A percentile compares a stretch with the other conserved stretches of the same genome.
Evolutionary conservation across 441 rosid genomes (phyloP).

Genomic region (Populus hybrid): DNA sequence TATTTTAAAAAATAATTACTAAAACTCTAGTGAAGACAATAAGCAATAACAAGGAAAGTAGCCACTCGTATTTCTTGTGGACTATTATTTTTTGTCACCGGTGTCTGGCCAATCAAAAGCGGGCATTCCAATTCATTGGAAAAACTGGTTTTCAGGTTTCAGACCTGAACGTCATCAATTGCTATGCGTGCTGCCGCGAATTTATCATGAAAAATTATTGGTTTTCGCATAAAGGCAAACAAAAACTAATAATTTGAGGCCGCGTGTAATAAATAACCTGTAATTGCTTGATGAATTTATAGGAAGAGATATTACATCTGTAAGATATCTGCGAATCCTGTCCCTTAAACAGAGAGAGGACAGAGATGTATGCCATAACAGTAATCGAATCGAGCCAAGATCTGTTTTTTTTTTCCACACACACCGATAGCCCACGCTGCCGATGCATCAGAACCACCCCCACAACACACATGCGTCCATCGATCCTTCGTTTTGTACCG

Average conservation of each 20-base stretch:
- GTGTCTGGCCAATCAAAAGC: background rate
- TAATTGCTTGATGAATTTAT: no score
- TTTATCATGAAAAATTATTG: background rate
- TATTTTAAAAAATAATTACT: no score
- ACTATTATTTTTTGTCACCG: background rate
- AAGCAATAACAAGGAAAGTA: no score
- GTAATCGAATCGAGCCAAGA: background rate
- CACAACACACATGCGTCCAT: background rate
- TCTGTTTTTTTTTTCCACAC: background rate
- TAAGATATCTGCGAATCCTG: no score
- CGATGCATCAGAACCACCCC: background rate
- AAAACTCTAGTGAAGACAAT: no score
- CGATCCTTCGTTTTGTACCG: background rate
- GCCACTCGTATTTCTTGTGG: background rate
- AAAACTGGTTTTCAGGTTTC: background rate
- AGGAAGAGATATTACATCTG: no score
- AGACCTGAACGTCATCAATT: background rate
- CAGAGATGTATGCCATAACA: background rate
- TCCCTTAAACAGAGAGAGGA: background rate
- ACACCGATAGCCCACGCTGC: background rate
- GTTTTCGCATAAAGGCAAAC: background rate
- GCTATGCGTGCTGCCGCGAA: no score
- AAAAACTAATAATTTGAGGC: background rate
- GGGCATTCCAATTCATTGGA: background rate
- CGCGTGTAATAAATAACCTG: background rate